Conservation (phyloP, 805 yeast species). For the Saccharomycopsis amapae region DNA sequence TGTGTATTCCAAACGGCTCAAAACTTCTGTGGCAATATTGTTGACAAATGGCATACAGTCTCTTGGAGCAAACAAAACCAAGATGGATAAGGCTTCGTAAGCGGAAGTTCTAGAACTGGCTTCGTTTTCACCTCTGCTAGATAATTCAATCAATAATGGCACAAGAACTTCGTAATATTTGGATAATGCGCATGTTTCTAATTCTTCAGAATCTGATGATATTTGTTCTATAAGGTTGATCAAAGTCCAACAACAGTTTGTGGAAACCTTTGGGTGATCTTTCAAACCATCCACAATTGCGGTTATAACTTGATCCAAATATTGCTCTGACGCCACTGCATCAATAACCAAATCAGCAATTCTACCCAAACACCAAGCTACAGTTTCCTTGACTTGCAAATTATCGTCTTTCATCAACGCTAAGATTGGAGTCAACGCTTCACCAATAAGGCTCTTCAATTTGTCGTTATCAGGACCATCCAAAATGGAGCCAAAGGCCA, state of each 20-base stretch:
- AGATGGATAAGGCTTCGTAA: slow-evolving; percentile 81
- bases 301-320: slow-evolving; percentile 62
- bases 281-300: slow-evolving; percentile 75
- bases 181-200: slow-evolving; percentile 57
- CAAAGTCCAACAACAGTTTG: slow-evolving; percentile 97
- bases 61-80: slow-evolving; percentile 68
- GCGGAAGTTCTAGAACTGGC: slow-evolving; percentile 90
- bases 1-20: slow-evolving; percentile 66
- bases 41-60: slow-evolving; percentile 65
- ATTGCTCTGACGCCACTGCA: slow-evolving; percentile 58
- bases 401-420: slow-evolving; percentile 64
- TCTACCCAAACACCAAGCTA: slow-evolving; percentile 97
- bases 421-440: slow-evolving; percentile 78
- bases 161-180: slow-evolving; percentile 63
- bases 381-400: slow-evolving; percentile 90
- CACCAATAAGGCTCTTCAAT: slow-evolving; percentile 59
- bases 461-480: slow-evolving; percentile 86
- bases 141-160: slow-evolving; percentile 61
- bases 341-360: slow-evolving; percentile 82
- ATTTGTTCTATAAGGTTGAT: slow-evolving; percentile 88
- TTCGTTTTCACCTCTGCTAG: slow-evolving; percentile 75
- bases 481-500: slow-evolving; percentile 96
- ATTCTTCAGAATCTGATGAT: slow-evolving; percentile 18
- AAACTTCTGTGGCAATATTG: slow-evolving; percentile 65
- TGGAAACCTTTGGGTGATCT: slow-evolving; percentile 88